Base-by-base conservation (phyloP, 2,329 filamentous ascomycete species). In the Aspergillus felis region DNA sequence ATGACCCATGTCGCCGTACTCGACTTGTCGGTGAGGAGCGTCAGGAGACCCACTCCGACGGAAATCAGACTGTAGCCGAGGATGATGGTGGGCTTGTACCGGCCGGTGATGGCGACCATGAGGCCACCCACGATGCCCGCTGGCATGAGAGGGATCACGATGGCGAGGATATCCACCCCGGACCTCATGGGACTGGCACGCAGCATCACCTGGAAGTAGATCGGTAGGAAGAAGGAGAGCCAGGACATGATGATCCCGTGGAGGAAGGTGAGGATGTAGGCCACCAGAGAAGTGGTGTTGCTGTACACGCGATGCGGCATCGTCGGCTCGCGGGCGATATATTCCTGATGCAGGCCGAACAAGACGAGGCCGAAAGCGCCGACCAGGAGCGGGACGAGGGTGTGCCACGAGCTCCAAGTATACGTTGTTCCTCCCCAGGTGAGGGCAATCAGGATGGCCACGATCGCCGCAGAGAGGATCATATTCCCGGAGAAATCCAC, bases 381-480 rank as follows among this genome's bases (percentile, higher is more conserved):
- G 9, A 86, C 29, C 2, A 83, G 64, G n/a, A 88, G 71, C 0
- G 84, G 84, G 2, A 84, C 74, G 2, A 88, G 72, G 0, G 81
- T 83, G 4, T 78, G 76, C 77, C 81, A 85, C 3, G 78, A 82
- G 24, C 72, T 68, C 85, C 85, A 88, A 0, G 78, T 63, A 65
- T 61, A 65, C 20, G 57, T 57, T n/a, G 59, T 58, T 14, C 61
- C 59, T 14, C 56, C 64, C 65, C 64, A 64, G 12, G 60, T 63
- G 2, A 63, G 50, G 8, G 58, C 56, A 25, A 64, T 53, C 14
- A 66, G 51, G 14, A 65, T 53, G 46, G 52, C 51, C 2, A 55
- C 51, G 1, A 60, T 29, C n/a, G 53, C 54, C 12, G 55, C 41
- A 20, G 56, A 54, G 20, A 66, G 58, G 10, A 65, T n/a, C 7